Evolutionary conservation across 2,329 filamentous ascomycete genomes (phyloP).

Genomic region (Xylaria hypoxylon): DNA sequence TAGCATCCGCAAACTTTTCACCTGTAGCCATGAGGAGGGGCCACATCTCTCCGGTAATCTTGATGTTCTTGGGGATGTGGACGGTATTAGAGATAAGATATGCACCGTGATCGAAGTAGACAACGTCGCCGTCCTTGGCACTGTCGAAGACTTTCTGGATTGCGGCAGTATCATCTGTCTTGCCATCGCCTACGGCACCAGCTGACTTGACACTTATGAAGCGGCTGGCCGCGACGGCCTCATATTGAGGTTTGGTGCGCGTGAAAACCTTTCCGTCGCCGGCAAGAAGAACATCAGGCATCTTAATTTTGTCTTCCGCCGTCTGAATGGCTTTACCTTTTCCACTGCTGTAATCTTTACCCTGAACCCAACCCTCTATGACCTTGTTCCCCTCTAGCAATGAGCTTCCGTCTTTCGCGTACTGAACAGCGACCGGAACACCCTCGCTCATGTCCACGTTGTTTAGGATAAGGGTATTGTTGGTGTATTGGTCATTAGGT

Average conservation of each 20-base stretch:
- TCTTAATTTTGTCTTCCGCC: conserved; percentile 65
- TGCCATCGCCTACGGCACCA: conserved; percentile 89
- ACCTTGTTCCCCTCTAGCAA: conserved; percentile 77
- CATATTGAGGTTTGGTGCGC: conserved; percentile 90
- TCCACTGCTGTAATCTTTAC: conserved; percentile 73
- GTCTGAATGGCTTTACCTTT: conserved; percentile 69
- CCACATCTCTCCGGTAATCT: conserved; percentile 93
- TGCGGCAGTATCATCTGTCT: conserved; percentile 85
- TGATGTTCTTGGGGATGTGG: conserved; percentile 80
- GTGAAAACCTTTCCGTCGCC: conserved; percentile 78
- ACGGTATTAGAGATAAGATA: conserved; percentile 78
- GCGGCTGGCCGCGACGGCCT: conserved; percentile 69
- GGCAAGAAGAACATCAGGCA: conserved; percentile 73
- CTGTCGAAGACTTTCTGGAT: conserved; percentile 83
- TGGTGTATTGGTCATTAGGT: conserved; percentile 71
- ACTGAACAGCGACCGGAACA: conserved; percentile 74
- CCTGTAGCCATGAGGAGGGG: conserved; percentile 88
- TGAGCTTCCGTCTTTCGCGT: conserved; percentile 64
- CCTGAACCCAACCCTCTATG: conserved; percentile 81
- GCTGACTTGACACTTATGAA: conserved; percentile 86
- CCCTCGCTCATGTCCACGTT: conserved; percentile 85
- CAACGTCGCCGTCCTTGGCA: conserved; percentile 71
- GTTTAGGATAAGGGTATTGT: conserved; percentile 85
- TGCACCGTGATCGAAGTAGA: conserved; percentile 81
- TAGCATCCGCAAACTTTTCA: conserved; percentile 75